These are phyloP conservation scores for Papiliotrema laurentii DNA, from an alignment of 1,284 basidiomycete species.

Conservation along the genomic window DNA sequence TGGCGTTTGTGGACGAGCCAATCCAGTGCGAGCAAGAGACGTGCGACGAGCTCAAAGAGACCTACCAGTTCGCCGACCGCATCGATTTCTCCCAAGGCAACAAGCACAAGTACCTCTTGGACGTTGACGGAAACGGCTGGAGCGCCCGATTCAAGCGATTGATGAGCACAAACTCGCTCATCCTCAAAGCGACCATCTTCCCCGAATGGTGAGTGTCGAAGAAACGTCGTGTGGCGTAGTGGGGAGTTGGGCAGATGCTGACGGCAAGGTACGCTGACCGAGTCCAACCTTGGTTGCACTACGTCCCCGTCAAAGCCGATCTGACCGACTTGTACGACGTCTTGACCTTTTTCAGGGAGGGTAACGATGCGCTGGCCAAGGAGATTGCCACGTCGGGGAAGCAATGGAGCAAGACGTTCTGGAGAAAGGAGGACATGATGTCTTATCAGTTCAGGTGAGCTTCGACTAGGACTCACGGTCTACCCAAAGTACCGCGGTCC, in stretches of 20 bases:
- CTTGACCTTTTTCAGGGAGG: constrained; percentile 57
- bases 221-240: too few relatives aligned
- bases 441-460: constrained; percentile 60
- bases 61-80: constrained; percentile 53
- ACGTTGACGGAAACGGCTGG: constrained; percentile 50
- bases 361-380: constrained; percentile 56
- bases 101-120: constrained; percentile 62
- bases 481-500: background rate
- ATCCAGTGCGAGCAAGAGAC: constrained; percentile 51
- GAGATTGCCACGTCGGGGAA: constrained; percentile 58
- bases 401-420: constrained; percentile 59
- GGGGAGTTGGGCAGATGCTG: too few relatives aligned
- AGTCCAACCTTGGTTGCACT: constrained; percentile 54
- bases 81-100: constrained; percentile 54
- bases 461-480: background rate
- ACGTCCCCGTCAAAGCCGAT: constrained; percentile 57
- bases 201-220: too few relatives aligned
- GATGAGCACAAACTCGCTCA: constrained; percentile 58
- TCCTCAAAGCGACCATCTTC: constrained; percentile 62
- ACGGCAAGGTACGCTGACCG: constrained; percentile 44
- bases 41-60: constrained; percentile 50
- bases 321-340: constrained; percentile 58
- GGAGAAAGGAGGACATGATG: constrained; percentile 62
- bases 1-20: constrained; percentile 56
- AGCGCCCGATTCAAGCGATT: constrained; percentile 51